These are phyloP conservation scores for Sporothrix protearum DNA, from an alignment of 2,329 filamentous ascomycete species.

Conservation along the genomic window DNA sequence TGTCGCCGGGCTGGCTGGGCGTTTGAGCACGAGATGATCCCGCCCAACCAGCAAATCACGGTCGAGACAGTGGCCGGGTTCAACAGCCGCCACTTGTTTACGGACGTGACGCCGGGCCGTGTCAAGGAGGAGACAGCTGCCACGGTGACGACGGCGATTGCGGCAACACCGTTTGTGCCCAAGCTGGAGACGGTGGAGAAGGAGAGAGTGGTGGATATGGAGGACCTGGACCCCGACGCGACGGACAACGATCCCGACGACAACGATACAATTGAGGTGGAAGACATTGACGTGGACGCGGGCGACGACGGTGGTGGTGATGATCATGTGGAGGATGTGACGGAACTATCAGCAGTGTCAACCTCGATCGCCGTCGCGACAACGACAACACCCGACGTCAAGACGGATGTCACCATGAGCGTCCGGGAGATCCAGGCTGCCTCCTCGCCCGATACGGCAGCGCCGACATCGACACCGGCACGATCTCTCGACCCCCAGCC, in stretches of 20 bases:
- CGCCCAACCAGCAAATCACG: constrained; percentile 59
- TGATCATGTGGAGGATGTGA: not conserved
- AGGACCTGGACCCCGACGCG: not conserved
- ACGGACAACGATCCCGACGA: not conserved
- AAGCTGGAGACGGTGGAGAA: not conserved
- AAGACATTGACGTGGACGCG: not conserved
- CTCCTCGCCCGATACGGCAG: not conserved
- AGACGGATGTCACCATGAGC: not conserved
- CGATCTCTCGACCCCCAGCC: no score
- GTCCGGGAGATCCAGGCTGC: not conserved
- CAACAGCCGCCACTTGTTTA: constrained; percentile 45
- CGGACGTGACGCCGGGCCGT: constrained; percentile 24
- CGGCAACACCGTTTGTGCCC: not conserved
- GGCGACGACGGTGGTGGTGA: not conserved
- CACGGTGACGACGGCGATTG: not conserved
- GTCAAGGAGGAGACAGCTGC: not conserved
- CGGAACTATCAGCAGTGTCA: not conserved
- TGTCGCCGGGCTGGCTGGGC: constrained; percentile 78
- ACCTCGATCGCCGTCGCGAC: constrained; percentile 3
- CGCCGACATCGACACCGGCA: not conserved
- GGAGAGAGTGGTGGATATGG: not conserved
- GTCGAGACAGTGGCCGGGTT: constrained; percentile 48
- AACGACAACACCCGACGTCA: not conserved
- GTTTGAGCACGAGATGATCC: constrained; percentile 77
- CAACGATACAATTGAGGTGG: not conserved